These are phyloP conservation scores for Corinectria fuckeliana DNA, from an alignment of 2,329 filamentous ascomycete species.

Conservation along the genomic window DNA sequence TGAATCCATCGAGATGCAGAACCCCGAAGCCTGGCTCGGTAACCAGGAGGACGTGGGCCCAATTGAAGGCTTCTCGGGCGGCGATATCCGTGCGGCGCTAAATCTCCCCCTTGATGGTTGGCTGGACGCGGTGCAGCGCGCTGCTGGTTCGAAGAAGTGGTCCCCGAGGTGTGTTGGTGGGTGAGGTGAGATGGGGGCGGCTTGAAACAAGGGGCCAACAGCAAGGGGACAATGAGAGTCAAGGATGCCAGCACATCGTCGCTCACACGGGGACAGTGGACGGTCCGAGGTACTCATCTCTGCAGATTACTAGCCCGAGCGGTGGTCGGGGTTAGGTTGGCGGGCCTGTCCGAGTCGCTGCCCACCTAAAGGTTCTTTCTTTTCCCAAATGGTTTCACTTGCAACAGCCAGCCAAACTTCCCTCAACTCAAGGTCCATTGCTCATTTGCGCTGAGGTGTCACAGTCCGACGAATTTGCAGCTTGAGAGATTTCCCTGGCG, in stretches of 20 bases:
- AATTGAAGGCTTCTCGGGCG: constrained; percentile 12
- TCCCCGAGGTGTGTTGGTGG: constrained; percentile 20
- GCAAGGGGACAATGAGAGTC: neutral
- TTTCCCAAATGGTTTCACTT: neutral
- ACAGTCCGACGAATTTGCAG: neutral
- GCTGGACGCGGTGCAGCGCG: constrained; percentile 23
- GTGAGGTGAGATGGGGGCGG: constrained; percentile 27
- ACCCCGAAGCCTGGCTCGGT: constrained; percentile 18
- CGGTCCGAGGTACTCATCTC: neutral
- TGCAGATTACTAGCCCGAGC: neutral
- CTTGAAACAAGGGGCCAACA: constrained; percentile 17
- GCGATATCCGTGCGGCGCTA: constrained; percentile 23
- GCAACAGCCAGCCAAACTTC: neutral
- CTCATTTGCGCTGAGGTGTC: neutral
- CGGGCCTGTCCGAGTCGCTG: neutral
- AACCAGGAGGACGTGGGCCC: constrained; percentile 15
- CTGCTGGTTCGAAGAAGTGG: constrained; percentile 20
- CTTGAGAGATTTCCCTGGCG: neutral
- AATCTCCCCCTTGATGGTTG: constrained; percentile 26
- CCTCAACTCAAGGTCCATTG: neutral
- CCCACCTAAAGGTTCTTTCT: neutral
- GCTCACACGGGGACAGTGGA: constrained; percentile 1
- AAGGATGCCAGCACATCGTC: constrained; percentile 4
- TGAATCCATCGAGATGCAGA: constrained; percentile 24
- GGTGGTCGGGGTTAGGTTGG: too few species aligned